phyloP scores from a whole-genome alignment of 2,329 filamentous ascomycete genomes.

The Geoglossum cookeanum region DNA sequence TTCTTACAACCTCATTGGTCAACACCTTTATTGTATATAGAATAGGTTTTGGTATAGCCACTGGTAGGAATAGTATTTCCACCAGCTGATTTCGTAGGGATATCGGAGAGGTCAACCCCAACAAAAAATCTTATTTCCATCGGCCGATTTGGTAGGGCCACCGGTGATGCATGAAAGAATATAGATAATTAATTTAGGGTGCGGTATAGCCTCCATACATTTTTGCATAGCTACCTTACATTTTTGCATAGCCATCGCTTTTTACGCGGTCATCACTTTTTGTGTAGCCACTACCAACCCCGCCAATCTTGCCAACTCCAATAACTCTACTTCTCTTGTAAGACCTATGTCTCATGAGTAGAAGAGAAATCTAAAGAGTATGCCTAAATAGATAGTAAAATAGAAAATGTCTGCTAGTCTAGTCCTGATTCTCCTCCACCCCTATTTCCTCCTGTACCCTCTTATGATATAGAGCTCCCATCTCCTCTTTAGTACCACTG shows the following conservation, averaged over 20 bases:
- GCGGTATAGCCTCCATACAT: neutral
- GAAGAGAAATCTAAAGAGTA: neutral
- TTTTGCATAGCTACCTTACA: neutral
- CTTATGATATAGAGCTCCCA: neutral
- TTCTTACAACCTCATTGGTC: too few species aligned
- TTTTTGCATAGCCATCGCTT: neutral
- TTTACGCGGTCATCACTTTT: neutral
- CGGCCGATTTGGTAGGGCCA: neutral
- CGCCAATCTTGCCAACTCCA: neutral
- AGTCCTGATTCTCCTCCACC: neutral
- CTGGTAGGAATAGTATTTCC: too few species aligned
- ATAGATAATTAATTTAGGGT: too few species aligned
- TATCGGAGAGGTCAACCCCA: too few species aligned
- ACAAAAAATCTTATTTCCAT: too few species aligned
- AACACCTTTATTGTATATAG: too few species aligned
- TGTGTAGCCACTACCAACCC: too few species aligned
- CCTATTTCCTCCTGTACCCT: neutral
- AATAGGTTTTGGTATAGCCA: too few species aligned
- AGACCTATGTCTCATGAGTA: neutral
- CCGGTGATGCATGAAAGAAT: neutral
- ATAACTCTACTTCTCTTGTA: neutral
- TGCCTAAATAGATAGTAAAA: neutral
- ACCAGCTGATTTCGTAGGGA: too few species aligned
- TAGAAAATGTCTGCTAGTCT: neutral
- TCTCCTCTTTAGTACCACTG: neutral